phyloP scores from a whole-genome alignment of 345 rosid genomes.

The Eucalyptus cloeziana region DNA sequence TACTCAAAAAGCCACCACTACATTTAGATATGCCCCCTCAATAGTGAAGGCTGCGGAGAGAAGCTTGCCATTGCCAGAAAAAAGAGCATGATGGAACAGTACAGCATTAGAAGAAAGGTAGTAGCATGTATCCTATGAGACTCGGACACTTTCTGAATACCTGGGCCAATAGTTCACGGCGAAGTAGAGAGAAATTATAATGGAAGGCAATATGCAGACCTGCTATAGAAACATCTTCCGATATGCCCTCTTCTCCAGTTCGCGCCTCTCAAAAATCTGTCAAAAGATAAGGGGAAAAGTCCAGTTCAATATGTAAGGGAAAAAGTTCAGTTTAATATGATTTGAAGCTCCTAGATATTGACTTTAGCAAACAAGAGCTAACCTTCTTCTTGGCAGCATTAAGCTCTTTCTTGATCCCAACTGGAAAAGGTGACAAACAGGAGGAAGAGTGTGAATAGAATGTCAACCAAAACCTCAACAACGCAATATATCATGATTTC shows the following conservation, averaged over 20 bases:
- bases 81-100: neutral
- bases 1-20: neutral
- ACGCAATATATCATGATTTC: neutral
- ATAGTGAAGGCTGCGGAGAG: neutral
- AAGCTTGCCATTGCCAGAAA: neutral
- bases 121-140: neutral
- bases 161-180: neutral
- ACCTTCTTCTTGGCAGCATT: conserved; percentile 81
- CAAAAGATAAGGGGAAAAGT: neutral
- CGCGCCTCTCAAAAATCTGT: conserved; percentile 58
- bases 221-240: conserved; percentile 62
- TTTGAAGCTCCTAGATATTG: neutral
- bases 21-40: neutral
- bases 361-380: neutral
- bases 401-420: conserved; percentile 77
- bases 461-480: neutral
- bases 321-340: neutral
- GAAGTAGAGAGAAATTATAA: neutral
- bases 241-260: conserved; percentile 57
- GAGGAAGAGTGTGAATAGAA: neutral
- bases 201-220: neutral
- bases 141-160: neutral
- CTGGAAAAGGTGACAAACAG: conserved; percentile 18
- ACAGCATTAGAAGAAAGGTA: neutral
- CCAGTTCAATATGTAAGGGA: neutral